phyloP scores from a whole-genome alignment of 2,329 filamentous ascomycete species.

The Colletotrichum coccodes region DNA sequence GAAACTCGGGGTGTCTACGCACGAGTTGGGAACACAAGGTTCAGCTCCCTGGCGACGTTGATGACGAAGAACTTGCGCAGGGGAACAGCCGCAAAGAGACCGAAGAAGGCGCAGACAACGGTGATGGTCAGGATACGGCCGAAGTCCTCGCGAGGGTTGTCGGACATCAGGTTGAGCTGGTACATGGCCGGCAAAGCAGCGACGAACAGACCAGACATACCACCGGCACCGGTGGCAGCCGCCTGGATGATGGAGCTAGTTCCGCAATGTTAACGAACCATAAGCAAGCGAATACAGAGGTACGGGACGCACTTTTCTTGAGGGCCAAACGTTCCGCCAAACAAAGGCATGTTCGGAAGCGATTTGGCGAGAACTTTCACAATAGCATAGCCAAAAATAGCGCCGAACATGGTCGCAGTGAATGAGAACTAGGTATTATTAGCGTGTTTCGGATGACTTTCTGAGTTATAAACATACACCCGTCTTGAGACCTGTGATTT shows the following conservation, averaged over 20 bases:
- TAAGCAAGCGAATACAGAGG: neutral
- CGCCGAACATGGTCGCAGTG: constrained; percentile 57
- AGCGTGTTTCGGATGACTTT: neutral
- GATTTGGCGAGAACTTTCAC: constrained; percentile 59
- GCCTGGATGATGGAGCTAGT: constrained; percentile 62
- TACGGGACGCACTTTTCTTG: constrained; percentile 62
- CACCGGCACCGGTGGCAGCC: constrained; percentile 67
- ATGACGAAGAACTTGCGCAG: constrained; percentile 76
- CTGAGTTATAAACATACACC: constrained; percentile 37
- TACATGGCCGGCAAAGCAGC: constrained; percentile 71
- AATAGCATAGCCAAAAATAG: constrained; percentile 69
- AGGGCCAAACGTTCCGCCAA: constrained; percentile 66
- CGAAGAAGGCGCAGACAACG: constrained; percentile 70
- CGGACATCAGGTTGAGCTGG: constrained; percentile 60
- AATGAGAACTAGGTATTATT: constrained; percentile 50
- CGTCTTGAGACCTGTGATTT: constrained; percentile 55
- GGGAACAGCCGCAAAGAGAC: constrained; percentile 70
- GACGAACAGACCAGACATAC: constrained; percentile 67
- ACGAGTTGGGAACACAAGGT: constrained; percentile 66
- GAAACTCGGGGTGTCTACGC: too few species aligned
- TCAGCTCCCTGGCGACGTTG: constrained; percentile 69
- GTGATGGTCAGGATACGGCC: constrained; percentile 68
- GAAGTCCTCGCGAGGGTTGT: constrained; percentile 64
- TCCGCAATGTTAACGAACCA: neutral
- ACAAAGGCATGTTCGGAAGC: constrained; percentile 52